Conservation (phyloP, 2,329 filamentous ascomycete genomes). For the Didymella pomorum region DNA sequence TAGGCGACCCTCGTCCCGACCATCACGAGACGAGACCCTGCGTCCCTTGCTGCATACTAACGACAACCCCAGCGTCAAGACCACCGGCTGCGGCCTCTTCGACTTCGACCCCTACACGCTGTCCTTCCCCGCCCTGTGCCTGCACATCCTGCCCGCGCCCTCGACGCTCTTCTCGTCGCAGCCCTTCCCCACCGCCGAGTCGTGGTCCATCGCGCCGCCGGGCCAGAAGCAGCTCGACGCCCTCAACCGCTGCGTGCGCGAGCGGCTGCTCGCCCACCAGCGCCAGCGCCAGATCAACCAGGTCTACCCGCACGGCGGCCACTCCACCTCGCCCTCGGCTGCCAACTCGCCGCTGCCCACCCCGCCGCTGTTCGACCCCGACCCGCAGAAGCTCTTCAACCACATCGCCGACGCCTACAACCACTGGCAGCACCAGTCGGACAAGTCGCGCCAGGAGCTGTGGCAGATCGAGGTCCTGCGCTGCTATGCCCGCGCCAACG, state of each 20-base stretch:
- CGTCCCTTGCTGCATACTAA: too few species aligned
- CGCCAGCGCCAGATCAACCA: conserved; percentile 48
- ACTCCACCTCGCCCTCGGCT: conserved; percentile 37
- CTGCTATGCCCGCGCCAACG: conserved; percentile 53
- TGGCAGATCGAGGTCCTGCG: conserved; percentile 59
- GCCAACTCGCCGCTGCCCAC: conserved; percentile 46
- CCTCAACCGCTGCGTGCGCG: conserved; percentile 70
- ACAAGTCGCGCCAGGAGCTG: conserved; percentile 53
- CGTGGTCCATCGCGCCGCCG: conserved; percentile 83
- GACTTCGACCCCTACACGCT: conserved; percentile 87
- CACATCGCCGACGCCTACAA: conserved; percentile 81
- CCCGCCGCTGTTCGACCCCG: conserved; percentile 58
- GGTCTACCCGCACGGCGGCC: conserved; percentile 39
- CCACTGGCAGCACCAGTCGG: conserved; percentile 75
- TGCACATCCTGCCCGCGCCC: conserved; percentile 81
- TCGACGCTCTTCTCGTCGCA: conserved; percentile 83
- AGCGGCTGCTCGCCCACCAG: conserved; percentile 63
- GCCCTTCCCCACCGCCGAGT: conserved; percentile 77
- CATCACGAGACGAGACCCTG: too few species aligned
- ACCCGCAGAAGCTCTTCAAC: conserved; percentile 74
- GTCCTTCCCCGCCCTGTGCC: conserved; percentile 84
- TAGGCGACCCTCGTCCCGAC: too few species aligned
- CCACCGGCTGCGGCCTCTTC: conserved; percentile 60
- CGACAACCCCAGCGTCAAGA: conserved; percentile 41
- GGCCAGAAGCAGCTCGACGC: conserved; percentile 77